A percentile compares a stretch with the other conserved stretches of the same genome.
Conservation (phyloP, 345 rosid genomes). For the Eutrema heterophyllum region DNA sequence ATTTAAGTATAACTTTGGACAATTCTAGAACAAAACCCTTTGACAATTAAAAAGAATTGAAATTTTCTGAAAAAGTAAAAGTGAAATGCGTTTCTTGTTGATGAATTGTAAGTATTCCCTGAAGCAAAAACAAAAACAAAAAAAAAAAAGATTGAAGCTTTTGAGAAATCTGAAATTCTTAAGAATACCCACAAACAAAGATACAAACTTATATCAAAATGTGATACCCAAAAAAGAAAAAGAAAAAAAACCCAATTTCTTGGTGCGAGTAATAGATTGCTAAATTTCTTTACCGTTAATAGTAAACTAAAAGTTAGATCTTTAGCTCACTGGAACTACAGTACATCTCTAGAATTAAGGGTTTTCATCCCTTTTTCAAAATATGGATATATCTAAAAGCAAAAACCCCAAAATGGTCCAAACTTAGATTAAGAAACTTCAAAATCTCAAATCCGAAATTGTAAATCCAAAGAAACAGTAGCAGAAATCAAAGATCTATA, state of each 20-base stretch:
- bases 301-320: constrained; percentile 14
- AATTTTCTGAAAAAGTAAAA: constrained; percentile 12
- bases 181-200: constrained; percentile 24
- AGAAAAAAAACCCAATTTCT: not conserved
- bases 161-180: constrained; percentile 15
- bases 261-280: not conserved
- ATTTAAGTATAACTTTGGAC: constrained; percentile 7
- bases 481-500: constrained; percentile 30
- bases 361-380: not conserved
- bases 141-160: constrained; percentile 10
- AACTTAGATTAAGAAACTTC: not conserved
- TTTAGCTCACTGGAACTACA: not conserved
- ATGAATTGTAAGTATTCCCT: not conserved
- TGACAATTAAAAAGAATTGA: not conserved
- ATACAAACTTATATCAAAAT: constrained; percentile 7
- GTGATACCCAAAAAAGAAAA: not conserved
- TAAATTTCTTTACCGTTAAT: not conserved
- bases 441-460: not conserved
- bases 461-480: not conserved
- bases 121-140: too few relatives aligned
- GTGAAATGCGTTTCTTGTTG: not conserved
- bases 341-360: not conserved
- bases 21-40: not conserved
- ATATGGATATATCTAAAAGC: constrained; percentile 7
- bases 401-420: not conserved